Conservation (phyloP, 495 filamentous ascomycete genomes). For the Penicillium verhagenii region DNA sequence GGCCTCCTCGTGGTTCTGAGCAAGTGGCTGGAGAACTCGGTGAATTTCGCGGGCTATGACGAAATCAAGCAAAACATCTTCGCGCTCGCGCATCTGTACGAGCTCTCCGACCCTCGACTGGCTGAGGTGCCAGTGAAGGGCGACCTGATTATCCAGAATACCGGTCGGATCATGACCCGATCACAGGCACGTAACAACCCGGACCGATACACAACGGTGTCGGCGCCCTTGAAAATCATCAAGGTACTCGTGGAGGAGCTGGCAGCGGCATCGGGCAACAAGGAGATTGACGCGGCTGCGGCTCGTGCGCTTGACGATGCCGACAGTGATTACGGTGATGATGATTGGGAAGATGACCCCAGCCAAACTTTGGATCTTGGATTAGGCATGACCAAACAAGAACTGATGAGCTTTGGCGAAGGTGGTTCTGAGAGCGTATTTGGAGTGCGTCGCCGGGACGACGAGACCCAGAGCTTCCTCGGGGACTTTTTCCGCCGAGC, state of each 20-base stretch:
- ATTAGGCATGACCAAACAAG: slow-evolving; percentile 61
- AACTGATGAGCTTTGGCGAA: slow-evolving; percentile 76
- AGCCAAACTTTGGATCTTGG: slow-evolving; percentile 67
- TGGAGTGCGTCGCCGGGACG: slow-evolving; percentile 68
- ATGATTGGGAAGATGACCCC: slow-evolving; percentile 91
- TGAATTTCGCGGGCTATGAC: slow-evolving; percentile 94
- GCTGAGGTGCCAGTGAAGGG: slow-evolving; percentile 81
- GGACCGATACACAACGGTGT: slow-evolving; percentile 83
- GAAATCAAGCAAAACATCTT: slow-evolving; percentile 96
- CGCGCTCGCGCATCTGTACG: slow-evolving; percentile 84
- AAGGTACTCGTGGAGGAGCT: slow-evolving; percentile 95
- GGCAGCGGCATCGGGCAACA: slow-evolving; percentile 55
- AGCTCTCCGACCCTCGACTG: slow-evolving; percentile 79
- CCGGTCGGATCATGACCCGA: slow-evolving; percentile 86
- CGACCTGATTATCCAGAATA: slow-evolving; percentile 79
- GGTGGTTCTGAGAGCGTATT: slow-evolving; percentile 53
- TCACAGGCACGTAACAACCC: slow-evolving; percentile 83
- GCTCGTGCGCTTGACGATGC: slow-evolving; percentile 54
- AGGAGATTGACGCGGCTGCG: slow-evolving; percentile 53
- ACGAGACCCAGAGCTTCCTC: slow-evolving; percentile 86
- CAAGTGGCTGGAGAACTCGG: slow-evolving; percentile 96
- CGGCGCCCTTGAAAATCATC: slow-evolving; percentile 88
- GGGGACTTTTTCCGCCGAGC: slow-evolving; percentile 76
- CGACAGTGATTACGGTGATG: slow-evolving; percentile 61
- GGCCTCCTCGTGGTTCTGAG: slow-evolving; percentile 83